Conservation (phyloP, 2,329 filamentous ascomycete genomes). For the Triangularia setosa region DNA sequence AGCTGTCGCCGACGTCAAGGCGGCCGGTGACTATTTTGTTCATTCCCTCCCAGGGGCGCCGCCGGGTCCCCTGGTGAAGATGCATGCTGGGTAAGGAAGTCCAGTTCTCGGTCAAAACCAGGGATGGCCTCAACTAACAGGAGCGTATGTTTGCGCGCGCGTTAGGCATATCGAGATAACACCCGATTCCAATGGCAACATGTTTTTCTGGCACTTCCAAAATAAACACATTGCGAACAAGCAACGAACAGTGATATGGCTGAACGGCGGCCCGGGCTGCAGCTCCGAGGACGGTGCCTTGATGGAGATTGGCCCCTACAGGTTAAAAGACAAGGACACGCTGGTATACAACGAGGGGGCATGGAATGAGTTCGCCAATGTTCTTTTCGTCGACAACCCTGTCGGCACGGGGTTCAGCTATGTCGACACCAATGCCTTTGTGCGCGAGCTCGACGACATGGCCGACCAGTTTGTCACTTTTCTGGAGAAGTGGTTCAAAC, state of each 20-base stretch:
- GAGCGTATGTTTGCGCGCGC: background rate
- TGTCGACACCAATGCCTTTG: slow-evolving; percentile 81
- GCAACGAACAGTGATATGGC: slow-evolving; percentile 89
- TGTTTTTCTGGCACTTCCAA: slow-evolving; percentile 98
- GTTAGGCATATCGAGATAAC: slow-evolving; percentile 88
- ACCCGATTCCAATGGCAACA: slow-evolving; percentile 78
- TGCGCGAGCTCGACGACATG: slow-evolving; percentile 85
- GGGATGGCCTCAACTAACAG: slow-evolving; percentile 15
- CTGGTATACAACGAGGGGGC: slow-evolving; percentile 85
- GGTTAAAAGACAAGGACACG: slow-evolving; percentile 68
- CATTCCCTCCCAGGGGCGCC: slow-evolving; percentile 81
- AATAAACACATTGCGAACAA: slow-evolving; percentile 92
- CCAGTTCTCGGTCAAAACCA: background rate
- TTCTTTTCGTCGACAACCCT: slow-evolving; percentile 95
- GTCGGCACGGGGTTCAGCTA: slow-evolving; percentile 97
- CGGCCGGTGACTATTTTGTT: slow-evolving; percentile 86
- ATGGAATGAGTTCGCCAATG: slow-evolving; percentile 97
- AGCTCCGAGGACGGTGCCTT: slow-evolving; percentile 95
- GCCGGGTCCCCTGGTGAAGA: slow-evolving; percentile 75
- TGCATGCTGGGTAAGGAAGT: slow-evolving; percentile 86
- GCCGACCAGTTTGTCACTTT: slow-evolving; percentile 83
- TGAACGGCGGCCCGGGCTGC: slow-evolving; percentile 95
- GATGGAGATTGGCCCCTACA: slow-evolving; percentile 94
- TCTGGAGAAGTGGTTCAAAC: slow-evolving; percentile 81
- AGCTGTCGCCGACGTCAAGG: slow-evolving; percentile 38